A percentile compares a stretch with the other conserved stretches of the same genome.
Conservation (phyloP, 176 grass and related monocot species). For the Carex cristatella region DNA sequence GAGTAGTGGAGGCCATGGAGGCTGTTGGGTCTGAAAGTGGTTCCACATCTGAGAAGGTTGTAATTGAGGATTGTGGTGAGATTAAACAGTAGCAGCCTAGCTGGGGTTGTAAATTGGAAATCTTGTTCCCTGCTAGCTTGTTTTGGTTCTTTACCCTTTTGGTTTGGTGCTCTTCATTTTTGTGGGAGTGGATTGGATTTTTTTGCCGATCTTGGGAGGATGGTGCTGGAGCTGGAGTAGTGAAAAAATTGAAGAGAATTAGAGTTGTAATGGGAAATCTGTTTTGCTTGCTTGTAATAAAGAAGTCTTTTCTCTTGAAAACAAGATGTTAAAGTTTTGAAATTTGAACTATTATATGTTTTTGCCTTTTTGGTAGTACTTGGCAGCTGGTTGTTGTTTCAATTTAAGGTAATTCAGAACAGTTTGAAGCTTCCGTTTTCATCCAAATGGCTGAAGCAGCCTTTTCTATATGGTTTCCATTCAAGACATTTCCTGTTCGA, state of each 20-base stretch:
- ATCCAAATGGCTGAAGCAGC: too few species aligned
- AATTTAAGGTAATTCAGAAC: not conserved
- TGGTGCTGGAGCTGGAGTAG: too few species aligned
- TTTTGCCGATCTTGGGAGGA: too few species aligned
- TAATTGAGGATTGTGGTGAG: slow-evolving; percentile 65
- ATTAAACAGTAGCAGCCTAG: slow-evolving; percentile 1
- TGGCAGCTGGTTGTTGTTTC: not conserved
- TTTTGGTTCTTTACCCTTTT: not conserved
- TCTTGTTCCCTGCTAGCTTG: not conserved
- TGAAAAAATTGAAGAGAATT: too few species aligned
- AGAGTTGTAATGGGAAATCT: too few species aligned
- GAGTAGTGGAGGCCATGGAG: slow-evolving; percentile 63
- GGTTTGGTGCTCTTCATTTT: not conserved
- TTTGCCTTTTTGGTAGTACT: not conserved
- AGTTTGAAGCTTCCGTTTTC: too few species aligned
- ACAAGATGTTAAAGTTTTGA: not conserved
- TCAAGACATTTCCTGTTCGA: too few species aligned
- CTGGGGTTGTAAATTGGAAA: not conserved
- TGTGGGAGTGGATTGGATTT: not conserved
- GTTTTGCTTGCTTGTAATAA: not conserved
- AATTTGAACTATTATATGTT: not conserved
- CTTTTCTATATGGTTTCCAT: too few species aligned
- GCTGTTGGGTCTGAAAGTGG: slow-evolving; percentile 33
- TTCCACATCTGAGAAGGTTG: slow-evolving; percentile 24
- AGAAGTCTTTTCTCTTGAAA: not conserved